Conservation (phyloP, 805 yeast genomes). For the Candida sonorensis region DNA sequence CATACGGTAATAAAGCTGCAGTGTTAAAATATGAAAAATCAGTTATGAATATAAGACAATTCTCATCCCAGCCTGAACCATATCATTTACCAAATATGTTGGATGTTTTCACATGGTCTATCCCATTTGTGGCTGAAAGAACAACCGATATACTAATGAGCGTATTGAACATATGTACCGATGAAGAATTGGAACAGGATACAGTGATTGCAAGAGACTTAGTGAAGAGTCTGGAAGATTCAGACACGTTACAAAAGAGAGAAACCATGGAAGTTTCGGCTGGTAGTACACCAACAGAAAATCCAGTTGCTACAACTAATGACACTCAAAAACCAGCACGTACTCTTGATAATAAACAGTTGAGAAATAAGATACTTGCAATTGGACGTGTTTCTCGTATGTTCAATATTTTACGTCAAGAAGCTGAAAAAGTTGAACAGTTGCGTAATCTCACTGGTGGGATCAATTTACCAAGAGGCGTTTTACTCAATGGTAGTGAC, state of each 20-base stretch:
- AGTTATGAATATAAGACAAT: constrained; percentile 92
- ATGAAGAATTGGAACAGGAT: constrained; percentile 84
- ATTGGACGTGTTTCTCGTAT: constrained; percentile 94
- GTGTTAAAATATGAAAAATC: constrained; percentile 85
- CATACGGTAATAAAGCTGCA: constrained; percentile 92
- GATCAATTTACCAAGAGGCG: constrained; percentile 70
- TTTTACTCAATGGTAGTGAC: constrained; percentile 73
- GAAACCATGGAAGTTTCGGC: neutral
- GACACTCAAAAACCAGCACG: constrained; percentile 2
- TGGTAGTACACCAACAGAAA: too few relatives aligned
- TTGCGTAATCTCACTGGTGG: constrained; percentile 72
- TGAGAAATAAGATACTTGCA: constrained; percentile 85
- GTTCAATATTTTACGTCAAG: constrained; percentile 86
- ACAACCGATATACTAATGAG: constrained; percentile 89
- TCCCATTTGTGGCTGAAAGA: constrained; percentile 96
- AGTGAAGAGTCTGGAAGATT: constrained; percentile 25
- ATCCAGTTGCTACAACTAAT: too few relatives aligned
- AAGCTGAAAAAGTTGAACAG: constrained; percentile 80
- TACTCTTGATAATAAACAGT: constrained; percentile 32
- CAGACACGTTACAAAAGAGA: constrained; percentile 1
- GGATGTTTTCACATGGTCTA: constrained; percentile 97
- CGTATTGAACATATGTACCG: constrained; percentile 88
- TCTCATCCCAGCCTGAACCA: constrained; percentile 90
- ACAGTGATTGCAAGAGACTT: constrained; percentile 43
- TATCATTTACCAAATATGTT: constrained; percentile 94